Conservation (phyloP, 495 filamentous ascomycete species). For the Penicillium lividum region DNA sequence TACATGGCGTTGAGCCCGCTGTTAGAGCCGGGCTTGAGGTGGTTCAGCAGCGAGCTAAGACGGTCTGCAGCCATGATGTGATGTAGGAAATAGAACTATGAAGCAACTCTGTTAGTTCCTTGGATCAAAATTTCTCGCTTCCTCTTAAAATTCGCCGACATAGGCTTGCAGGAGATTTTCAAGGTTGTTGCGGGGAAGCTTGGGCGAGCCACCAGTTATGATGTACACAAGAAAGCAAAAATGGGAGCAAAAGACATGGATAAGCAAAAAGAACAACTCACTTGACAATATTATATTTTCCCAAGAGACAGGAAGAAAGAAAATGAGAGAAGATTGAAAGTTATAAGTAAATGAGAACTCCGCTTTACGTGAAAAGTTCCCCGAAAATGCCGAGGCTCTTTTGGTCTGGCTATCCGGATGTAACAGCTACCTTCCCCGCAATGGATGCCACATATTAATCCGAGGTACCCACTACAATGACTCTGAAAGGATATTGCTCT, state of each 20-base stretch:
- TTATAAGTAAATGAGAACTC: conserved; percentile 14
- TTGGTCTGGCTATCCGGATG: conserved; percentile 6
- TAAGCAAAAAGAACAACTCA: conserved; percentile 13
- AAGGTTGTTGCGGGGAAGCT: conserved; percentile 30
- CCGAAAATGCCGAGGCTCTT: conserved; percentile 34
- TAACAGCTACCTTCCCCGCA: not conserved
- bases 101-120: not conserved
- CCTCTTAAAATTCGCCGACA: not conserved
- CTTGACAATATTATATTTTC: conserved; percentile 10
- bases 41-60: conserved; percentile 82
- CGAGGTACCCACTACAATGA: conserved; percentile 16
- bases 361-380: conserved; percentile 18
- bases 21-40: conserved; percentile 68
- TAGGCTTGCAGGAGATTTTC: conserved; percentile 3
- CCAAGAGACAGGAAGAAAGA: conserved; percentile 3
- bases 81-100: not conserved
- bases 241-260: too few species aligned
- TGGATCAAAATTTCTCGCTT: not conserved
- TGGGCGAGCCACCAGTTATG: not conserved
- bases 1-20: conserved; percentile 71
- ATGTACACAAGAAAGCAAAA: too few species aligned
- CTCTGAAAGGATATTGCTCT: not conserved
- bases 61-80: conserved; percentile 76
- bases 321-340: not conserved
- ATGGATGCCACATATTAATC: not conserved